Evolutionary conservation across 306 rosid species (phyloP), one percentile per base, ranked within the genome.

Genomic region (Dalbergia oliveri): DNA sequence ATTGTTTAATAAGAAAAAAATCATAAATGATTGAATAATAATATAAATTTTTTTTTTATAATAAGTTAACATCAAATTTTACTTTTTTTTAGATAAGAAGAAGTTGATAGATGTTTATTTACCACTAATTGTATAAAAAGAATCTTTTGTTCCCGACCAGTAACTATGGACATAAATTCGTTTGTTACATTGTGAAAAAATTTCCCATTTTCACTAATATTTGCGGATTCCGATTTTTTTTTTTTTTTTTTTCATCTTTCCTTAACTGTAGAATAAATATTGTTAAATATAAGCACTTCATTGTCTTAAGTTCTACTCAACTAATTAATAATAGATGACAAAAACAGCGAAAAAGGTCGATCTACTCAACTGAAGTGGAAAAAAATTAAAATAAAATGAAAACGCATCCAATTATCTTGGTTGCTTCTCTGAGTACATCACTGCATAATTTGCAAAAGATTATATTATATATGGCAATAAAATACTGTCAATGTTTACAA

Each of bases 251-350:
- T 31, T 59, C 44, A 1, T 9, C 4, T 37, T 69, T 41, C 31
- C 66, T 47, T 67, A 47, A 21, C 5, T 49, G 31, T 69, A 73
- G 58, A 19, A 9, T 74, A 61, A 44, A 43, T 44, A 44, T 43
- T 19, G n/a, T 53, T 53, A 53, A 66, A 51, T 12, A 50, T 34
- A 31, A 59, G 80, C 33, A 41, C 44, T 54, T 64, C 11, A 34
- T 41, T 80, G 63, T 54, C 87, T 80, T 83, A 37, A 73, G 66
- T 53, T 83, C 44, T 80, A 83, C 83, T 83, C 89, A 74, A 83
- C 64, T 76, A 77, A 72, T 60, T 80, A 43, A 79, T 49, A 57
- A 63, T 69, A 64, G 54, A 63, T 11, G 56, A 15, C 26, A 39
- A 71, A 71, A 16, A 69, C 41, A 58, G 54, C 15, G 53, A 67